phyloP scores from a whole-genome alignment of 768 basidiomycete species.

The Cystofilobasidium capitatum region DNA sequence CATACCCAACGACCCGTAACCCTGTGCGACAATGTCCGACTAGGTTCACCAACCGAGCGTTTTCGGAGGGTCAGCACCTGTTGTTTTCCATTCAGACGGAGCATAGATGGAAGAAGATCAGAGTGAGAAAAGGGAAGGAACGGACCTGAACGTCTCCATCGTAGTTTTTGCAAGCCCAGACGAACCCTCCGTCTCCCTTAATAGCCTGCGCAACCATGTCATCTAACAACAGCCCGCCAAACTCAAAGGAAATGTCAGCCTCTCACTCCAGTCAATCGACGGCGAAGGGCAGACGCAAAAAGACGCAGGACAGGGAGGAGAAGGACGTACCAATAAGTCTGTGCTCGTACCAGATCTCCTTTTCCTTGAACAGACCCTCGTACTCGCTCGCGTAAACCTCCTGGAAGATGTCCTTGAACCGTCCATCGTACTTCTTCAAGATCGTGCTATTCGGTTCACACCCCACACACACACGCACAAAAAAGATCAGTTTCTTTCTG shows the following conservation, averaged over 20 bases:
- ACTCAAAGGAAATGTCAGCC: too few species aligned
- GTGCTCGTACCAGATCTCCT: constrained; percentile 84
- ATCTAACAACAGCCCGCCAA: constrained; percentile 28
- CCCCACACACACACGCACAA: too few species aligned
- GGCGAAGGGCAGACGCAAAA: constrained; percentile 47
- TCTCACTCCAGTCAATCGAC: constrained; percentile 58
- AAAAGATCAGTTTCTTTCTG: too few species aligned
- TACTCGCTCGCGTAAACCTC: constrained; percentile 80
- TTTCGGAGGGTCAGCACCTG: neutral
- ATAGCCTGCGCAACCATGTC: constrained; percentile 93
- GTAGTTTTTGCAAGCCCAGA: constrained; percentile 61
- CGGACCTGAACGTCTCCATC: constrained; percentile 64
- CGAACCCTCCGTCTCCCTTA: constrained; percentile 90
- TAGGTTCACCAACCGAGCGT: constrained; percentile 43
- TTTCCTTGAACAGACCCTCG: constrained; percentile 57
- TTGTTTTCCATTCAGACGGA: too few species aligned
- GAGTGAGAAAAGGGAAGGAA: constrained; percentile 6
- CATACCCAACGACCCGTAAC: constrained; percentile 93
- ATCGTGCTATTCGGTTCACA: too few species aligned
- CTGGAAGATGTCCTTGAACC: constrained; percentile 99
- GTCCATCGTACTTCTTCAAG: constrained; percentile 75
- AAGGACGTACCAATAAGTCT: constrained; percentile 45
- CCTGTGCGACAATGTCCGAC: constrained; percentile 91
- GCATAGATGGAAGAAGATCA: too few species aligned
- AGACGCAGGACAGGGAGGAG: neutral